Base-by-base conservation (phyloP, 2,329 filamentous ascomycete genomes). In the Hypoxylon sp. region DNA sequence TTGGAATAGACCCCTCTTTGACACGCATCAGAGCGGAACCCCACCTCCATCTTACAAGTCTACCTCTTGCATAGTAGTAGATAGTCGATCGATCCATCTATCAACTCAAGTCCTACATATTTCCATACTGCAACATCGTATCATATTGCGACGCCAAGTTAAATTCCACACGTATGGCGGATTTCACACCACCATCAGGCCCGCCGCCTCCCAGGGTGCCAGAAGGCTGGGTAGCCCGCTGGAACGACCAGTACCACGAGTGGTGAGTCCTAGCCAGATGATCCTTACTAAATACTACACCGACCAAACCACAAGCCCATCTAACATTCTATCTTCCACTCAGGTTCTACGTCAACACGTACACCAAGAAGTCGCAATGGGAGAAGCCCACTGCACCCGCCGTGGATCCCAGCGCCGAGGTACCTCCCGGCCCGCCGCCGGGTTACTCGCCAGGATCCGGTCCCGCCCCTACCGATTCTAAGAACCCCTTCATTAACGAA, bases 281-380 rank as follows among this genome's bases (percentile, higher is more conserved):
- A 40, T 41, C 13, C 27, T 50, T 21, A 45, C 41, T 44, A 30
- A 35, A 11, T n/a, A 3, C 4, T 32, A 16, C 2, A 0, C 9
- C 6, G 5, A 5, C 2, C 12, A 25, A 6, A 6, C 41, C 9
- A 12, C 3, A 9, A 40, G n/a, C 13, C 30, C 52, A 48, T 38
- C 45, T 61, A 53, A 68, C 25, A 4, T n/a, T 6, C 17, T 32
- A 5, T 15, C n/a, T 9, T 4, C 17, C 21, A 20, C 7, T 4
- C 57, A 91, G 88, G 87, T 96, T 94, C 81, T 97, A 89, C 75
- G 89, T 96, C 54, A 94, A 97, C 75, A 83, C 89, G 55, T 83
- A 86, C 71, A 96, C 91, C 59, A 94, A 94, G 66, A 81, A 88
- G 68, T 96, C 92, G 4, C 89, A 93, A 79, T 97, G 92, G 92